These are phyloP conservation scores for Parastagonospora nodorum DNA, from an alignment of 2,329 filamentous ascomycete genomes.

Conservation along the genomic window DNA sequence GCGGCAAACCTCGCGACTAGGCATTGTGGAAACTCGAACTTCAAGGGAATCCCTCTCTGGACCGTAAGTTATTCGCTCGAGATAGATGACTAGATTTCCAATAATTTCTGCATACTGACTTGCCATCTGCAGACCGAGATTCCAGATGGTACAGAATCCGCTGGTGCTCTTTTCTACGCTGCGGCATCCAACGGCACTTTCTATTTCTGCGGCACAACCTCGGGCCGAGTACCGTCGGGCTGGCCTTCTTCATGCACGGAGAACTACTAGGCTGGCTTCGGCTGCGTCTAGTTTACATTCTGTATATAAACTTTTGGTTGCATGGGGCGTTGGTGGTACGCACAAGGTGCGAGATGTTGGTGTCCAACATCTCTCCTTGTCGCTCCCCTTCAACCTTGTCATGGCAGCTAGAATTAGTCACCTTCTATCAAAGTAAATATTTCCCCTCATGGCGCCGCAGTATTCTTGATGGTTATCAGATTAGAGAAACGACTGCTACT, in stretches of 20 bases:
- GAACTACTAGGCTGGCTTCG: not conserved
- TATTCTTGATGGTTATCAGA: no score
- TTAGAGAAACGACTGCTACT: no score
- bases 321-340: no score
- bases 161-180: not conserved
- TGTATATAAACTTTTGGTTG: no score
- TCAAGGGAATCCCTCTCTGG: not conserved
- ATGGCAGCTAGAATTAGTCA: no score
- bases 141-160: not conserved
- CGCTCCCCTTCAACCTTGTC: no score
- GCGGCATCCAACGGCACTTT: not conserved
- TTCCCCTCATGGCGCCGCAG: no score
- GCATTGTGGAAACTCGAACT: not conserved
- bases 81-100: not conserved
- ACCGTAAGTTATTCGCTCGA: not conserved
- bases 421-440: no score
- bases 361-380: no score
- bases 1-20: not conserved
- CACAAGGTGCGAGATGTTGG: no score
- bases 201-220: not conserved
- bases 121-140: not conserved
- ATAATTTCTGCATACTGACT: not conserved
- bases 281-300: no score
- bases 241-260: not conserved
- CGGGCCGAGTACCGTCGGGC: not conserved